Conservation (phyloP, 2,329 filamentous ascomycete genomes). For the Verticillium albo-atrum region DNA sequence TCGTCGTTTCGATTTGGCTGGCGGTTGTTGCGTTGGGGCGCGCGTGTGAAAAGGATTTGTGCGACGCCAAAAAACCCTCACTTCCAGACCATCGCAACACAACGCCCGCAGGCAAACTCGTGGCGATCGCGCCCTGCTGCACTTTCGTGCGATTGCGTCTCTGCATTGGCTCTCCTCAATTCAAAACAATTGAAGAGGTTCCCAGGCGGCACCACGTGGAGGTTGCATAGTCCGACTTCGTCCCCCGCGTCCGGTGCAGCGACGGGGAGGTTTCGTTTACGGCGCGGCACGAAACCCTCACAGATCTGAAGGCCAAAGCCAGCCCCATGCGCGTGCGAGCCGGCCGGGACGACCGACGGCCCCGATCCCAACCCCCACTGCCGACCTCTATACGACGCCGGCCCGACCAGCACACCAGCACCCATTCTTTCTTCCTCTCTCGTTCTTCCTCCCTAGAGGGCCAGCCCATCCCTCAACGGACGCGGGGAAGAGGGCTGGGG, state of each 20-base stretch:
- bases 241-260: not conserved
- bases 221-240: conserved; percentile 10
- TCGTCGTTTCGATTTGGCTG: not conserved
- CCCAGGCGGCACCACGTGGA: conserved; percentile 9
- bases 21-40: not conserved
- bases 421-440: too few species aligned
- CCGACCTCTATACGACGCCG: too few species aligned
- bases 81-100: not conserved
- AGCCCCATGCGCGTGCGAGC: too few species aligned
- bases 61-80: not conserved
- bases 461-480: too few species aligned
- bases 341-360: too few species aligned
- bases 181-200: not conserved
- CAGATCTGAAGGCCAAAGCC: too few species aligned
- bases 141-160: conserved; percentile 1
- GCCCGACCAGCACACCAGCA: too few species aligned
- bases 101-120: not conserved
- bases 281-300: too few species aligned
- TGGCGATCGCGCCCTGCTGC: not conserved
- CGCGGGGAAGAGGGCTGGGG: too few species aligned
- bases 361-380: too few species aligned
- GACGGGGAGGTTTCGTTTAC: too few species aligned
- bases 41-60: not conserved
- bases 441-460: too few species aligned
- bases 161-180: conserved; percentile 3